Evolutionary conservation across 257 asterid species (phyloP), one percentile per base, ranked within the genome.

Genomic region (Leptodermis oblonga): DNA sequence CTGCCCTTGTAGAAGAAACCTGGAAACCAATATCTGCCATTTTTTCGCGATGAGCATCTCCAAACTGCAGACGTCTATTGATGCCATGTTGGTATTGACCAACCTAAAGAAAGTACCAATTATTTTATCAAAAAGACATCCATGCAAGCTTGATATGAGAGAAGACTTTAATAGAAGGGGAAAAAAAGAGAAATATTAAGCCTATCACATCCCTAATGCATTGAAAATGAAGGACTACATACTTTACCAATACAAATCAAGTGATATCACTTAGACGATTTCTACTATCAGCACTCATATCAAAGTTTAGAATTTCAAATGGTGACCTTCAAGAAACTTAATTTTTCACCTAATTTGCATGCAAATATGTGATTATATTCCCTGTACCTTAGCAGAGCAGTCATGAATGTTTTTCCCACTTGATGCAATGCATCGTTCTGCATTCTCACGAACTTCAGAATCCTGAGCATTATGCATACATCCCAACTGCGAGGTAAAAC

Each of bases 1-100:
- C 58, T 49, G 54, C 70, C 67, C 42, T 37, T 45, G 56, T 69
- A 46, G 67, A 78, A 70, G 82, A 77, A 69, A 45, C 79, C 51
- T 76, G 79, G 54, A 72, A 68, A 58, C 65, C 74, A 31, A 74
- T 69, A 61, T 68, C 67, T 46, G 74, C 48, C 46, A 65, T 52
- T 67, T 59, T 69, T 52, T 76, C 69, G 69, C 72, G 71, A 58
- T 64, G 80, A 73, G 75, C 81, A 78, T 82, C 90, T 68, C 86
- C 92, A 80, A 86, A 88, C 74, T 86, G 89, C 82, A 86, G 90
- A 76, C 88, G 87, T 70, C 87, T 80, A 66, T 75, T 78, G 15
- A 83, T 67, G 42, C 88, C 88, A 68, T 80, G 65, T 59, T 77
- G 86, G 56, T 73, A 78, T 37, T 72, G 86, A 72, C 72, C 74